Evolutionary conservation across 768 basidiomycete species (phyloP), one percentile per base, ranked within the genome.

Genomic region (Tylopilus cervinicoccineus): DNA sequence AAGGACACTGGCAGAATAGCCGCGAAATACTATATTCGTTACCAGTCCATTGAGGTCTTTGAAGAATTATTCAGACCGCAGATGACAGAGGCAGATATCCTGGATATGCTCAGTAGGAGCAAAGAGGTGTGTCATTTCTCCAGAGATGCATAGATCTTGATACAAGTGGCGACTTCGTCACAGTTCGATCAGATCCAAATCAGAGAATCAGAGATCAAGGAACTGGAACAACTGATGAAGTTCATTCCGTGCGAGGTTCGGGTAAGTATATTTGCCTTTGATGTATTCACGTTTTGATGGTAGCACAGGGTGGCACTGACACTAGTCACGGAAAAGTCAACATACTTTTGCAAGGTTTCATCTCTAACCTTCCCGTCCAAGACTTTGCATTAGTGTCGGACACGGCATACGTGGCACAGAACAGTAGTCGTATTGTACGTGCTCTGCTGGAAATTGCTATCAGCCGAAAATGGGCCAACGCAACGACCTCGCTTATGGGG

Each of bases 351-450:
- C 96, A 99, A 69, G 87, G 81, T 1, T 89, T 80, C 66, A 92
- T 99, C 53, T 96, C 93, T 31, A 72, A 78, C 38, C 76, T 80
- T 37, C 71, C 73, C n/a, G 72, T 96, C 13, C 88, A 96, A 51
- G 96, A 99, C 68, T 99, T 96, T 59, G 96, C 96, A 9, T 73
- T 99, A 50, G 86, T 98, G 7, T 98, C 96, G 1, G 96, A 99
- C 62, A 86, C 83, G 61, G 91, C 86, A 2, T 99, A 95, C 62
- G 91, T 84, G 34, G 89, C 93, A 20, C 94, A 97, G 63, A 99
- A 98, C 59, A 89, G 86, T 14, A 93, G 88, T 16, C 88, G 96
- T 51, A 98, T 99, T 55, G 77, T 91, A 45, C 83, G 96, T n/a
- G 91, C 93, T 36, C 74, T 99, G 1, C 78, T 97, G 14, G 96